These are phyloP conservation scores for Neofusicoccum kwambonambiense DNA, from an alignment of 2,329 filamentous ascomycete species.

Conservation along the genomic window DNA sequence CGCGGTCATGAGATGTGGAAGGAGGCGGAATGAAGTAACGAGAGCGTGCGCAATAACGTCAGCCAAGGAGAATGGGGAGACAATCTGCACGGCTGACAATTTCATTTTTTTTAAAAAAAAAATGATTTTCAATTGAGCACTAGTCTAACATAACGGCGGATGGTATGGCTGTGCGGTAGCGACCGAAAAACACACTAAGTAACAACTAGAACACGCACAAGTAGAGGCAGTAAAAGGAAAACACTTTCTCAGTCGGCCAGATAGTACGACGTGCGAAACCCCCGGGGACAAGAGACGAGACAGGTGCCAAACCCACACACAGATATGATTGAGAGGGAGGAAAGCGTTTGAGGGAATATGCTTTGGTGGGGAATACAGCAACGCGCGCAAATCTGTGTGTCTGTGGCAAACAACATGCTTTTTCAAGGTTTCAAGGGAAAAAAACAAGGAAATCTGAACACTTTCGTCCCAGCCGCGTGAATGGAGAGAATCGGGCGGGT, in stretches of 20 bases:
- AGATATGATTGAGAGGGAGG: slow-evolving; percentile 1
- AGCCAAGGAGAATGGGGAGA: neutral
- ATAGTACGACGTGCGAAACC: slow-evolving; percentile 8
- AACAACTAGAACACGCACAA: slow-evolving; percentile 9
- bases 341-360: slow-evolving; percentile 12
- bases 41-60: neutral
- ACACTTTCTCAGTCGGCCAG: slow-evolving; percentile 2
- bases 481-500: slow-evolving; percentile 2
- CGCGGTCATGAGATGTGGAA: neutral
- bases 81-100: too few species aligned
- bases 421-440: slow-evolving; percentile 5
- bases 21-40: neutral
- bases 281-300: neutral
- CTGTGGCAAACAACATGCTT: slow-evolving; percentile 9
- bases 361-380: slow-evolving; percentile 10
- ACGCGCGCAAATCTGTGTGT: neutral
- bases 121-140: slow-evolving; percentile 7
- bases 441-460: slow-evolving; percentile 13
- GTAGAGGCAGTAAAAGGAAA: neutral
- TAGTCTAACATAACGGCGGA: slow-evolving; percentile 11
- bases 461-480: slow-evolving; percentile 7
- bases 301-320: neutral
- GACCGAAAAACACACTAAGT: slow-evolving; percentile 14
- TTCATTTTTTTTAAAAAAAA: too few species aligned
- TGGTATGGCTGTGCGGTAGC: slow-evolving; percentile 10